phyloP scores from a whole-genome alignment of 768 basidiomycete species.

The Naganishia onofrii region DNA sequence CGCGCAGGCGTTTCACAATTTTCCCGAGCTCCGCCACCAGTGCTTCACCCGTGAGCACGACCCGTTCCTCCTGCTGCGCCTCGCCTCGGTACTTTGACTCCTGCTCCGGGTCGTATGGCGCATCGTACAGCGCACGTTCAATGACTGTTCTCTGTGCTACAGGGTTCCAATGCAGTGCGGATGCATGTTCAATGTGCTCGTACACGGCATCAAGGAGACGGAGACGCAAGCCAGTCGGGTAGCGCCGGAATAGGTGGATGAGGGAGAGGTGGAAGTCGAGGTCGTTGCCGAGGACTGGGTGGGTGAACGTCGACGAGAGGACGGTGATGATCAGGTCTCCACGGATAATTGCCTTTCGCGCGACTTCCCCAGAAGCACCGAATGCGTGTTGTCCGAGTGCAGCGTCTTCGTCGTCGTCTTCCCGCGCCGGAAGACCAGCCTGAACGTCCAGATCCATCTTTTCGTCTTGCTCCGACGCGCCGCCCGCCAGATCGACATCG shows the following conservation, averaged over 20 bases:
- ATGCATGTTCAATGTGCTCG: slow-evolving; percentile 33
- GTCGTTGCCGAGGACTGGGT: slow-evolving; percentile 50
- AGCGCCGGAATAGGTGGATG: slow-evolving; percentile 42
- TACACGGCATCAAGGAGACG: slow-evolving; percentile 43
- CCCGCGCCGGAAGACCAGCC: slow-evolving; percentile 56
- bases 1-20: slow-evolving; percentile 42
- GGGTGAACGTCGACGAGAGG: slow-evolving; percentile 31
- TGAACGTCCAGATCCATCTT: slow-evolving; percentile 16
- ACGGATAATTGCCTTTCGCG: slow-evolving; percentile 42
- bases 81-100: not conserved
- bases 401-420: slow-evolving; percentile 76
- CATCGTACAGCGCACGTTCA: slow-evolving; percentile 45
- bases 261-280: slow-evolving; percentile 47
- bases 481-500: slow-evolving; percentile 31
- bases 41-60: slow-evolving; percentile 24
- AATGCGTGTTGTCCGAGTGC: slow-evolving; percentile 73
- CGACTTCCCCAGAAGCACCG: slow-evolving; percentile 47
- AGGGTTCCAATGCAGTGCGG: slow-evolving; percentile 24
- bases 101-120: slow-evolving; percentile 41
- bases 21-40: slow-evolving; percentile 29
- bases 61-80: slow-evolving; percentile 19
- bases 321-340: slow-evolving; percentile 38
- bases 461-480: slow-evolving; percentile 38
- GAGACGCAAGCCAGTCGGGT: slow-evolving; percentile 47
- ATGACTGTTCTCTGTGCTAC: slow-evolving; percentile 39